Conservation (phyloP, 768 basidiomycete species). For the Boletus bicolor region DNA sequence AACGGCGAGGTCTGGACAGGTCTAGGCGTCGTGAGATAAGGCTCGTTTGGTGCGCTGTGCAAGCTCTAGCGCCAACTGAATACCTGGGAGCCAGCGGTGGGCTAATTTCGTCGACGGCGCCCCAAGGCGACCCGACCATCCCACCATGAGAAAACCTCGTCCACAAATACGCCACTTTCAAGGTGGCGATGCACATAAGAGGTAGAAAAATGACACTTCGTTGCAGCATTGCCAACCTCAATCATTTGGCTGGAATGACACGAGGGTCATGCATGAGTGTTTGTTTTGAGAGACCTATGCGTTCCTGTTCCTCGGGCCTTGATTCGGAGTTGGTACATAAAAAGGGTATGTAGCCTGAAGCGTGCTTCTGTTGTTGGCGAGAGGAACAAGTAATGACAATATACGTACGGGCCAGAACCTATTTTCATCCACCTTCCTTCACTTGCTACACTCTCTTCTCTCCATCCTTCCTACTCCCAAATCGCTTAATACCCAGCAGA, state of each 20-base stretch:
- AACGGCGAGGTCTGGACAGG: background rate
- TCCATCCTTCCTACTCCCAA: background rate
- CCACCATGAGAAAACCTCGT: background rate
- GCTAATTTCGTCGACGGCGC: background rate
- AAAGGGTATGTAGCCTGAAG: background rate
- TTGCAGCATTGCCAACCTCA: background rate
- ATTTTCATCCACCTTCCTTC: slow-evolving; percentile 3
- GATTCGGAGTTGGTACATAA: slow-evolving; percentile 8
- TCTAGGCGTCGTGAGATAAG: background rate
- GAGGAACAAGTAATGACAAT: background rate
- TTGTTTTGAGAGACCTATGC: background rate
- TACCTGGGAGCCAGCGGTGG: background rate
- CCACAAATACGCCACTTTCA: background rate
- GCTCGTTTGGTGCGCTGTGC: background rate
- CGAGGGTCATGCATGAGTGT: background rate
- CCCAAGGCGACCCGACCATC: background rate
- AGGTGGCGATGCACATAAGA: background rate
- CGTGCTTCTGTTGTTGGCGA: background rate
- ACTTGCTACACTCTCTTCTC: background rate
- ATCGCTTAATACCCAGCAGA: background rate
- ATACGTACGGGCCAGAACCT: background rate
- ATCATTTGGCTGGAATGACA: background rate
- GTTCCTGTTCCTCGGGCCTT: background rate
- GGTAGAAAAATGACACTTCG: background rate
- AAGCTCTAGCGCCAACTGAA: background rate